phyloP scores from a whole-genome alignment of 1,284 basidiomycete genomes.

The Pseudozyma sp. region DNA sequence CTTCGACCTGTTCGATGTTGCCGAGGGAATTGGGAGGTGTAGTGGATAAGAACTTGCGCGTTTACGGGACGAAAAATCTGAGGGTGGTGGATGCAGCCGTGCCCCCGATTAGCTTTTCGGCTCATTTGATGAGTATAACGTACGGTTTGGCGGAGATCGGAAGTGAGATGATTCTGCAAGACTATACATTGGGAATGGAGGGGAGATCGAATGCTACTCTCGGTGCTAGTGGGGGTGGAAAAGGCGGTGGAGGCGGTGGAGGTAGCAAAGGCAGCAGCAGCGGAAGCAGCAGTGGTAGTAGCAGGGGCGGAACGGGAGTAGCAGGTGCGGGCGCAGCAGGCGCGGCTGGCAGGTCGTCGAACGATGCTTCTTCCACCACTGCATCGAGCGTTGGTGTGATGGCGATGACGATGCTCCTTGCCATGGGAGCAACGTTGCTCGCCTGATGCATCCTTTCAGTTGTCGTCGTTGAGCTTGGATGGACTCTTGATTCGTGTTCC shows the following conservation, averaged over 20 bases:
- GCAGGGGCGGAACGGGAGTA: neutral
- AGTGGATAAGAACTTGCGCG: constrained; percentile 52
- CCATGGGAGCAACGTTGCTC: no score
- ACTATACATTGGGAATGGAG: constrained; percentile 13
- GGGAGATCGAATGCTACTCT: neutral
- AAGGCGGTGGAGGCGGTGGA: neutral
- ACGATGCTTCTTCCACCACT: neutral
- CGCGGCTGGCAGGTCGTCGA: neutral
- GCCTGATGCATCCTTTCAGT: no score
- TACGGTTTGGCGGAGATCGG: constrained; percentile 73
- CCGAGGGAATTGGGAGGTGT: constrained; percentile 61
- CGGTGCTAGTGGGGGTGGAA: neutral
- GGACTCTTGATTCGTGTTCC: no score
- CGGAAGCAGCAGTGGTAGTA: neutral
- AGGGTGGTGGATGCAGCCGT: constrained; percentile 54
- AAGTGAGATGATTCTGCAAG: constrained; percentile 45
- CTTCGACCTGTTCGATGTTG: constrained; percentile 67
- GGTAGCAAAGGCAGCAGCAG: neutral
- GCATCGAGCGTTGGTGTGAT: no score
- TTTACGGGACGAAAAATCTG: constrained; percentile 60
- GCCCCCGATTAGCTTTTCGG: constrained; percentile 67
- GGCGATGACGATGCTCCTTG: no score
- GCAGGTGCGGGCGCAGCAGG: neutral
- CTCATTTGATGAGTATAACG: constrained; percentile 73
- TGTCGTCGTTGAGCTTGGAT: no score